Evolutionary conservation across 805 yeast genomes (phyloP), one percentile per base, ranked within the genome.

Genomic region (Hanseniaspora taiwanica): DNA sequence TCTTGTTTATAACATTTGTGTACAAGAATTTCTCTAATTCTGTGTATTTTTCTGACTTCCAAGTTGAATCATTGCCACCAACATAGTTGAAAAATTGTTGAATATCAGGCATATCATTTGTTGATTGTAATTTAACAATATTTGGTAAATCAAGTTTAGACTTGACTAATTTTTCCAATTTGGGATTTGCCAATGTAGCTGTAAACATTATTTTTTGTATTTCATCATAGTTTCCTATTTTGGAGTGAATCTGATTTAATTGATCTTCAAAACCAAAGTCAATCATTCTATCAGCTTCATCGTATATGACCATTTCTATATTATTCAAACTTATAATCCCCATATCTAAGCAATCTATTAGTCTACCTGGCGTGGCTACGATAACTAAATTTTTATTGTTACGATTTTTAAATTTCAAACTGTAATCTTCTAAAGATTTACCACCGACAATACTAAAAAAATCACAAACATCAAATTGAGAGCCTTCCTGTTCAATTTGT

Each of bases 261-360:
- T 29, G 91, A 56, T 86, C 85, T 60, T 91, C 96, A 59, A 85
- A 91, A 12, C 82, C 74, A 57, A 91, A 96, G 53, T 84, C 85
- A 47, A 91, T 63, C 42, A 82, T 60, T 45, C 85, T 64, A 59
- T 82, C 94, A 7, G 89, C 93, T 58, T 82, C 94, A 60, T 82
- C 94, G 37, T 82, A 69, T 7, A 82, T 74, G 49, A 82, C 62
- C 54, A 68, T 81, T 45, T 73, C 65, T 42, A 87, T 64, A 39
- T 69, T 64, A 18, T 61, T 58, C 44, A 86, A 58, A 42, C 59
- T 62, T 13, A 81, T 55, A 32, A 63, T 55, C 35, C 53, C 43
- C 49, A 62, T 33, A 31, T 51, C 53, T 46, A 82, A 52, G 58
- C 81, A 89, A 42, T 82, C 93, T 14, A 81, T 89, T 32, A 81